Percentiles rank a stretch among this genome's conserved stretches.
Evolutionary conservation across 225 moss, liverwort and hornwort genomes (phyloP).

Genomic region (Pseudoscleropodium purum): DNA sequence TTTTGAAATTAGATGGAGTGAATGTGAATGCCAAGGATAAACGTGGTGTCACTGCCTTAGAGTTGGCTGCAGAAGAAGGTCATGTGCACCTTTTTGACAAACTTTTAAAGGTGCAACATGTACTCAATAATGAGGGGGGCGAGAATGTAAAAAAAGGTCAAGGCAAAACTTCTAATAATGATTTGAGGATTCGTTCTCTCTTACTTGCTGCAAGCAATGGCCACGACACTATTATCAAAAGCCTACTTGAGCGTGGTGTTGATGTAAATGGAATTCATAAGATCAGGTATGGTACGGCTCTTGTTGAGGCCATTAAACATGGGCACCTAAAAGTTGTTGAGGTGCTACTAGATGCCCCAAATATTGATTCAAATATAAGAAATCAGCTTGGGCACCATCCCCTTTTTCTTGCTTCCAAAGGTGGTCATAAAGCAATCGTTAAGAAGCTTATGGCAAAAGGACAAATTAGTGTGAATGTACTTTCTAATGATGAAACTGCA

Average conservation of each 20-base stretch:
- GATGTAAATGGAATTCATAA: not conserved
- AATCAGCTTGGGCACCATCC: fast-evolving
- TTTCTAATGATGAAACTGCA: not conserved
- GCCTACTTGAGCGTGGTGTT: not conserved
- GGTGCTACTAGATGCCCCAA: not conserved
- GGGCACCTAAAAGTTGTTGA: not conserved
- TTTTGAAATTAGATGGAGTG: not conserved
- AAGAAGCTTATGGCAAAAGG: not conserved
- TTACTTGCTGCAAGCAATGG: not conserved
- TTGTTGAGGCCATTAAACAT: fast-evolving
- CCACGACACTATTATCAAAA: not conserved
- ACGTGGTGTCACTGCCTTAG: fast-evolving
- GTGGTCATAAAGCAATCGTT: not conserved
- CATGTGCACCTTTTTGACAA: not conserved
- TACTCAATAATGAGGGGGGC: fast-evolving
- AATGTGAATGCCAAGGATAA: not conserved
- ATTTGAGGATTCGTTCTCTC: fast-evolving
- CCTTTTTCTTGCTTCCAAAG: not conserved
- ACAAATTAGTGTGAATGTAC: not conserved
- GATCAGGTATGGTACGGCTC: fast-evolving
- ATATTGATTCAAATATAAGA: not conserved
- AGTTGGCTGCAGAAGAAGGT: fast-evolving
- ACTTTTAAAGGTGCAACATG: not conserved
- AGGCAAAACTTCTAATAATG: fast-evolving
- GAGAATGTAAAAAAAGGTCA: fast-evolving